Evolutionary conservation across 306 rosid genomes (phyloP), one percentile per base, ranked within the genome.

Genomic region (Boehmeria nivea): DNA sequence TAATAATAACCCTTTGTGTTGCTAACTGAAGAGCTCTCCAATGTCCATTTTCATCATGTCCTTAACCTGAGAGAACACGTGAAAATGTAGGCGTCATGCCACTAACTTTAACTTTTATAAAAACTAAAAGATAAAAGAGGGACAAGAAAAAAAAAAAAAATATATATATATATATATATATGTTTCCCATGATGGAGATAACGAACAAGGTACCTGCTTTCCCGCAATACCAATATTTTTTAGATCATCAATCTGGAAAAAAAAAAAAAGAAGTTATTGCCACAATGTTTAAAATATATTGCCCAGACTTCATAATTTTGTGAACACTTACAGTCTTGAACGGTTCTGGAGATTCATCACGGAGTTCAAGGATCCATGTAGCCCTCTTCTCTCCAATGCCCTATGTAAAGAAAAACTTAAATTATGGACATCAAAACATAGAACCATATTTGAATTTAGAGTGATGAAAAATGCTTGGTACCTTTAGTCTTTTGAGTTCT

Each of bases 341-440:
- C 36, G 91, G 89, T 43, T 82, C 76, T 0, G 85, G 87, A 45
- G 95, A 84, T 66, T 82, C 91, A 44, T 78, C 79, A 21, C 94
- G 94, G 27, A 80, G 78, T 71, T 82, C 56, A 36, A 90, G 79
- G 58, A 90, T 82, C 51, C 12, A 74, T 22, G 80, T 70, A 49
- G 95, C 91, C 66, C 98, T 80, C 67, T 80, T 90, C 76, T 90
- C 95, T n/a, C 98, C 95, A 49, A 90, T 87, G 21, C 95, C 95
- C 98, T 90, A 21, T 20, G 8, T 4, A 3, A 37, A 24, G 18
- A 11, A 46, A 28, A 34, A 36, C 28, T 6, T 34, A 16, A 44
- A 17, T 64, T 46, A 24, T 39, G 14, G n/a, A 37, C 6, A 51
- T 43, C 16, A 45, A 37, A 45, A 15, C 12, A 26, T 3, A 23